Conservation (phyloP, 2,329 filamentous ascomycete species). For the Penicillium polonicum region DNA sequence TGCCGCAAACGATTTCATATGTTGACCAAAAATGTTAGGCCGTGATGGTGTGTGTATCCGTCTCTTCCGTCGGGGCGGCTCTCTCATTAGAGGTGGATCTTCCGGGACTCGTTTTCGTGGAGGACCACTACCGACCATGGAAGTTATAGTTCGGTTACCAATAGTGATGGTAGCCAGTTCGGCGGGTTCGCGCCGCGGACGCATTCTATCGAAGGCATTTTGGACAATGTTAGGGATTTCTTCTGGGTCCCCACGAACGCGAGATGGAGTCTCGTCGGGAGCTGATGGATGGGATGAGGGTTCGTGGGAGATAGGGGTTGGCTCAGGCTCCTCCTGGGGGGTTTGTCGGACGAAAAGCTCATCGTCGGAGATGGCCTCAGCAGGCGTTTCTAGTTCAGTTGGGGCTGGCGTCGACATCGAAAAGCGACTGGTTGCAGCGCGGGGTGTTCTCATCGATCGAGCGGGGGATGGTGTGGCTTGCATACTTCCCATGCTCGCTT, state of each 20-base stretch:
- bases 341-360: background rate
- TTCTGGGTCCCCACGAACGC: conserved; percentile 10
- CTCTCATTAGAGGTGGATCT: conserved; percentile 20
- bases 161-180: conserved; percentile 75
- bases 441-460: conserved; percentile 1
- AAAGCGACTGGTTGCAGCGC: conserved; percentile 2
- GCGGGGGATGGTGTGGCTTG: conserved; percentile 19
- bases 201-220: conserved; percentile 65
- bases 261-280: conserved; percentile 1
- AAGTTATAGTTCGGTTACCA: conserved; percentile 65
- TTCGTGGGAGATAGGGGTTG: conserved; percentile 10
- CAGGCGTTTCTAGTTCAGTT: conserved; percentile 4
- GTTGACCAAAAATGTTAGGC: conserved; percentile 45
- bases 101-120: conserved; percentile 37
- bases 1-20: conserved; percentile 55
- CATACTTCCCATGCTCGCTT: conserved; percentile 19
- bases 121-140: conserved; percentile 60
- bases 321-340: conserved; percentile 9
- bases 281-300: conserved; percentile 15
- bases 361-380: conserved; percentile 1
- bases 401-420: background rate
- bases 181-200: conserved; percentile 59
- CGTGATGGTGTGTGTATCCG: conserved; percentile 39
- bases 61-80: conserved; percentile 38
- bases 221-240: conserved; percentile 51